phyloP scores from a whole-genome alignment of 257 asterid genomes.

The Thymus quinquecostatus region DNA sequence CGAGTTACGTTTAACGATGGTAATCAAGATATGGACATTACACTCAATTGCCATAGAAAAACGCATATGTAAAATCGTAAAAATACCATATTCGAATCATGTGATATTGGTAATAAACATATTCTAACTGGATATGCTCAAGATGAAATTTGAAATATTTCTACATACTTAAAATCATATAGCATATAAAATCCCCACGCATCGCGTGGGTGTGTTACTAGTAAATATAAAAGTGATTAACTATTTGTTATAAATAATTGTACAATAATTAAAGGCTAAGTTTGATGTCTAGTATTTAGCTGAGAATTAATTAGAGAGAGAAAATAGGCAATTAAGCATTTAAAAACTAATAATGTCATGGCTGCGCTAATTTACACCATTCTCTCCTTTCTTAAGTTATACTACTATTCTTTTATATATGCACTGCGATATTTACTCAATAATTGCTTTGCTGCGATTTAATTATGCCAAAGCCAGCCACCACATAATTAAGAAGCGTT shows the following conservation, averaged over 20 bases:
- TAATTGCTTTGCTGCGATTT: slow-evolving; percentile 12
- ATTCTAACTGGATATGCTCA: too few relatives aligned
- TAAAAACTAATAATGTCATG: slow-evolving; percentile 11
- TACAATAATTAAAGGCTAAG: slow-evolving; percentile 34
- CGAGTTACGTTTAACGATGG: too few relatives aligned
- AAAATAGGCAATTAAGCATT: slow-evolving; percentile 28
- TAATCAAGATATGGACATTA: too few relatives aligned
- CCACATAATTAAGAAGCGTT: slow-evolving; percentile 2
- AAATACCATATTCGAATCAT: too few relatives aligned
- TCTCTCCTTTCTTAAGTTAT: neutral
- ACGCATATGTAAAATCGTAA: too few relatives aligned
- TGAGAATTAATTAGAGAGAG: neutral
- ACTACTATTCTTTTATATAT: neutral
- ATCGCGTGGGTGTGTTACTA: too few relatives aligned
- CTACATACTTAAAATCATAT: too few relatives aligned
- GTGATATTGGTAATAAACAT: too few relatives aligned
- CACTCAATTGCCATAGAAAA: too few relatives aligned
- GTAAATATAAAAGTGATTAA: slow-evolving; percentile 14
- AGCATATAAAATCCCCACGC: too few relatives aligned
- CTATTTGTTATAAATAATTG: slow-evolving; percentile 29
- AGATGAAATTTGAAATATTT: too few relatives aligned
- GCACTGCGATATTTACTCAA: neutral
- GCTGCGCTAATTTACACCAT: slow-evolving; percentile 7
- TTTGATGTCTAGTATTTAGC: slow-evolving; percentile 19
- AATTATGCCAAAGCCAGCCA: slow-evolving; percentile 10